Evolutionary conservation across 1,284 basidiomycete species (phyloP), one percentile per base, ranked within the genome.

Genomic region (Coniferiporia sulphurascens): DNA sequence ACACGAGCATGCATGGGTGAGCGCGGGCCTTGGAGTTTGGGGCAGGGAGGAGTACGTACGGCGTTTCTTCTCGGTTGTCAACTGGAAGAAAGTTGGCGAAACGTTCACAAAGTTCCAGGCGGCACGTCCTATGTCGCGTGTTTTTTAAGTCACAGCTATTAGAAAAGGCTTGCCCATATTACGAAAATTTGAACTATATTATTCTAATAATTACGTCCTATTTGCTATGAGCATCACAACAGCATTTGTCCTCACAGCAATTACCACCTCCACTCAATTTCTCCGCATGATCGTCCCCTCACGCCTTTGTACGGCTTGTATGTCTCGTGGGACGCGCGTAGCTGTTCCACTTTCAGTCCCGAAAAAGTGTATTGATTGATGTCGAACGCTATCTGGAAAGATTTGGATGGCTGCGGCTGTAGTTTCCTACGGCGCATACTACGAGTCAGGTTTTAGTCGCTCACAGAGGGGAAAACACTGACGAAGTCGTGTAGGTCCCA

Each of bases 1-100:
- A 21, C 86, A 94, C 68, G 95, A 98, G 73, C 95, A 95, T 68
- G 88, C 91, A 22, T 99, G 95, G 90, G 77, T 99, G 66, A 81
- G 82, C 55, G 87, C 90, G 52, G 89, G 89, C 62, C 95, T 93
- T 69, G 96, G 96, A 10, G 85, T 99, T 15, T 96, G 93, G 91
- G 94, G 93, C 45, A 94, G 93, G 75, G 91, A 94, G 70, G 80
- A 85, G 70, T 99, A 96, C 79, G 76, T 97, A 66, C 85, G 82
- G 68, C 83, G 89, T 69, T 98, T 97, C 78, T 98, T 94, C 91
- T 80, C 80, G 41, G 89, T 87, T 52, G 73, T 99, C 62, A 82
- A 99, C 74, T 99, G 96, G 96, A 71, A 76, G 55, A 85, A 83
- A 70, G 83, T 92, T 61, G 76, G 76, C 68, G 62, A 71, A 12